Percentiles rank a stretch among this genome's conserved stretches.
phyloP scores from a whole-genome alignment of 2,329 filamentous ascomycete species.

The Paraconiothyrium brasiliense region DNA sequence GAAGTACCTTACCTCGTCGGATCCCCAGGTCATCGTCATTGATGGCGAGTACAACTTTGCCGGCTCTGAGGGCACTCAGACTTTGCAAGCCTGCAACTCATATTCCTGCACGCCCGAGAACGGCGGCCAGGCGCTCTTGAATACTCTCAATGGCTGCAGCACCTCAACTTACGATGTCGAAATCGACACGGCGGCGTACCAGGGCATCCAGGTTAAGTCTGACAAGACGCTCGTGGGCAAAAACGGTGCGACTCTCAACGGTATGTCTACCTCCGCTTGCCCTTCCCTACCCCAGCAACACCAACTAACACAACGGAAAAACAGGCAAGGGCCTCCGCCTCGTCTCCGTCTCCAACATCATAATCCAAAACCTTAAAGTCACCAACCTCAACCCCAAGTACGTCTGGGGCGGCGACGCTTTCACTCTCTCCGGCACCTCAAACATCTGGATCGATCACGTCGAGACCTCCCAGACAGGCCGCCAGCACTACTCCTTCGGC shows the following conservation, averaged over 20 bases:
- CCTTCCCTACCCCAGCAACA: background rate
- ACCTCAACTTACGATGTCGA: background rate
- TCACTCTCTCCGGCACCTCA: conserved; percentile 41
- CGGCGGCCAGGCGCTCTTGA: background rate
- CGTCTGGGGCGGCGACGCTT: conserved; percentile 50
- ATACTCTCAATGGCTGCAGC: background rate
- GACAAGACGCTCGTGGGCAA: conserved; percentile 55
- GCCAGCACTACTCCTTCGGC: conserved; percentile 27
- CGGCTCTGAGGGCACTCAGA: conserved; percentile 32
- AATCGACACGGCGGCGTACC: background rate
- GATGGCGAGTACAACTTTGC: conserved; percentile 38
- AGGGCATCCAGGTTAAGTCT: conserved; percentile 23
- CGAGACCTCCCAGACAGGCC: conserved; percentile 15
- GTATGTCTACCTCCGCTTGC: conserved; percentile 16
- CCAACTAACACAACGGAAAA: background rate
- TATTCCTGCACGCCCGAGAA: background rate
- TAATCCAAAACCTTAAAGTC: conserved; percentile 52
- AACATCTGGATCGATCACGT: conserved; percentile 47
- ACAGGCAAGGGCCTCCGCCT: conserved; percentile 49
- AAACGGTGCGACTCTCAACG: conserved; percentile 49
- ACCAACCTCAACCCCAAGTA: conserved; percentile 49
- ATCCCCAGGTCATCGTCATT: conserved; percentile 49
- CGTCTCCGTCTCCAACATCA: conserved; percentile 41
- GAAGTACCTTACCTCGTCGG: conserved; percentile 36
- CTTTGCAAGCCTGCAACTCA: conserved; percentile 23